phyloP scores from a whole-genome alignment of 2,329 filamentous ascomycete species.

The Ascochyta koolunga region DNA sequence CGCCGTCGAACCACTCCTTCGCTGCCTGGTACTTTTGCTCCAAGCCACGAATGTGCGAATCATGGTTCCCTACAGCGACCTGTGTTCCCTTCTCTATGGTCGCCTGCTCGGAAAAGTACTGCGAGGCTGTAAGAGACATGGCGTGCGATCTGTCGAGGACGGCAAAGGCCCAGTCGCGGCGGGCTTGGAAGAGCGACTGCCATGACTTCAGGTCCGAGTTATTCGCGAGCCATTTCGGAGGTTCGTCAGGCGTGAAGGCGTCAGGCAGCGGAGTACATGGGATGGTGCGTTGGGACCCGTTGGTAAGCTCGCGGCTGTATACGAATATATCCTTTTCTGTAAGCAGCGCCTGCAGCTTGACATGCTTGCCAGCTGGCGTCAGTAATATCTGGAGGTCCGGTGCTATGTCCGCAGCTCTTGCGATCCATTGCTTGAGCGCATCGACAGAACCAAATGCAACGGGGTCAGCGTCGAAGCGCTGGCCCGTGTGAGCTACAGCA shows the following conservation, averaged over 20 bases:
- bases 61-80: slow-evolving; percentile 84
- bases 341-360: slow-evolving; percentile 79
- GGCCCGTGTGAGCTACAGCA: slow-evolving; percentile 91
- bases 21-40: slow-evolving; percentile 75
- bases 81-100: slow-evolving; percentile 80
- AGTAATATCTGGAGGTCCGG: slow-evolving; percentile 83
- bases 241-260: slow-evolving; percentile 63
- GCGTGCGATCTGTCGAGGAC: slow-evolving; percentile 71
- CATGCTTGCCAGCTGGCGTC: slow-evolving; percentile 81
- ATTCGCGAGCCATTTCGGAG: slow-evolving; percentile 82
- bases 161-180: slow-evolving; percentile 77
- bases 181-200: slow-evolving; percentile 82
- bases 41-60: slow-evolving; percentile 73
- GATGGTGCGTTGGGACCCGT: slow-evolving; percentile 54
- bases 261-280: slow-evolving; percentile 61
- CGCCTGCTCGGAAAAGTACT: slow-evolving; percentile 74
- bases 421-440: slow-evolving; percentile 81
- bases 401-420: slow-evolving; percentile 74
- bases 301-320: slow-evolving; percentile 73
- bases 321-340: slow-evolving; percentile 90
- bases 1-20: slow-evolving; percentile 71
- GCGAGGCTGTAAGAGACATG: slow-evolving; percentile 67
- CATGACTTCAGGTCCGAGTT: slow-evolving; percentile 84
- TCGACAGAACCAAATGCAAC: slow-evolving; percentile 79
- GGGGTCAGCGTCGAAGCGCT: slow-evolving; percentile 79